These are phyloP conservation scores for Parmelia sp. DNA, from an alignment of 495 filamentous ascomycete genomes.

Conservation along the genomic window DNA sequence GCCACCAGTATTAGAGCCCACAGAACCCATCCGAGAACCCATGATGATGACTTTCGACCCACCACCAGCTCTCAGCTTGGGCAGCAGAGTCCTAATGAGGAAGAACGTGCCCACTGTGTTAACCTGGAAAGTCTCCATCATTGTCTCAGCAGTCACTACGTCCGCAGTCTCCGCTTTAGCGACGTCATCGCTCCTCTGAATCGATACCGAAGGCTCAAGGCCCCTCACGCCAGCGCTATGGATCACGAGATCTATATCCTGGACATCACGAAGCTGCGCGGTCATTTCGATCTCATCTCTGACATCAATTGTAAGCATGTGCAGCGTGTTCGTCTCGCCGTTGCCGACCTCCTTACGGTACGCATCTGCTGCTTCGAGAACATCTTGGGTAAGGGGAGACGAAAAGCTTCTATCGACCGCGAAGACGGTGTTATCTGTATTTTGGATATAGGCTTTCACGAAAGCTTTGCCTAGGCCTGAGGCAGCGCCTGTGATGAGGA, in stretches of 20 bases:
- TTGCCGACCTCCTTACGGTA: not conserved
- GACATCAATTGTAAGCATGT: not conserved
- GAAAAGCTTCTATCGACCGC: constrained; percentile 8
- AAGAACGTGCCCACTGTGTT: constrained; percentile 14
- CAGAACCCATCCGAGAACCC: constrained; percentile 30
- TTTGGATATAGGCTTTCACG: not conserved
- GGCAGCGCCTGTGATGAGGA: constrained; percentile 6
- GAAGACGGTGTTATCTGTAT: not conserved
- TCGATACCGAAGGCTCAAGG: not conserved
- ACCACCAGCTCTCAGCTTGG: not conserved
- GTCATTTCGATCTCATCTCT: not conserved
- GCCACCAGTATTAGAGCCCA: constrained; percentile 29
- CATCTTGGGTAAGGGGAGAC: not conserved
- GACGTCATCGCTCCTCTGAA: constrained; percentile 5
- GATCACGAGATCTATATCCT: constrained; percentile 1
- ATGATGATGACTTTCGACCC: constrained; percentile 33
- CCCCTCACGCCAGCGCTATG: constrained; percentile 15
- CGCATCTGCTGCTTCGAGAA: not conserved
- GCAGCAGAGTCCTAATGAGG: constrained; percentile 7
- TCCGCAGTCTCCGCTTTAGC: constrained; percentile 5
- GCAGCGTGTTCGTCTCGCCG: not conserved
- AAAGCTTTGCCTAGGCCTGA: constrained; percentile 15
- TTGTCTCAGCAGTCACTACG: constrained; percentile 1
- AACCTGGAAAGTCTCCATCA: not conserved
- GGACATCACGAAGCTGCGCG: not conserved